Conservation (phyloP, 1,139 yeast genomes). For the Petasospora fabianii region DNA sequence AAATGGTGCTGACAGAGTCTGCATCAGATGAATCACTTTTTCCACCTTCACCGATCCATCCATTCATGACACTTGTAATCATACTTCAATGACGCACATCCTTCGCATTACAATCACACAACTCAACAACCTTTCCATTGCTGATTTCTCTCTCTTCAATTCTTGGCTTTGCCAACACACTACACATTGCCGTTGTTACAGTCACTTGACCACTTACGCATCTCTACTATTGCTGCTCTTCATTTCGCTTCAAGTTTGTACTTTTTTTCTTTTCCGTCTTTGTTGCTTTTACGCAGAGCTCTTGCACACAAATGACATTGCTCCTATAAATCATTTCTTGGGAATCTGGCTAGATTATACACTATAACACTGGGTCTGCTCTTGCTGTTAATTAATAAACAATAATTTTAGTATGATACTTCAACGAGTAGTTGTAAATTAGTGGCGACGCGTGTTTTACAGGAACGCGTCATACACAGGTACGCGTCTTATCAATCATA, state of each 20-base stretch:
- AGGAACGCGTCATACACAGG: too few species aligned
- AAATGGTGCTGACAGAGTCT: conserved; percentile 14
- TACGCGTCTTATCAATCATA: too few species aligned
- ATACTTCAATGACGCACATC: conserved; percentile 1
- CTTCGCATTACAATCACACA: not conserved
- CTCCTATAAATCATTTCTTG: not conserved
- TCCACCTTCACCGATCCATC: not conserved
- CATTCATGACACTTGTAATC: conserved; percentile 2
- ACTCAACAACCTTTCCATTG: not conserved
- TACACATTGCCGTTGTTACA: too few species aligned
- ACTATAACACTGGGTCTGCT: not conserved
- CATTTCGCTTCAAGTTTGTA: too few species aligned
- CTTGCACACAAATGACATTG: too few species aligned
- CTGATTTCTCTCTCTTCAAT: not conserved
- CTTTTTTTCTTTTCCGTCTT: not conserved
- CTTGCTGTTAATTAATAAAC: not conserved
- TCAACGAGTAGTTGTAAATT: too few species aligned
- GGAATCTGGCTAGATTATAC: conserved; percentile 8
- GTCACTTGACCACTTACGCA: too few species aligned
- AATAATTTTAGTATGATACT: too few species aligned
- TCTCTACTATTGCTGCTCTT: not conserved
- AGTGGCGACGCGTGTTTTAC: too few species aligned
- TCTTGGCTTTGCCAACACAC: too few species aligned
- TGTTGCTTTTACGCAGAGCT: not conserved
- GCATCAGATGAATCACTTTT: conserved; percentile 16